Base-by-base conservation (phyloP, 1,284 basidiomycete species). In the Phylloporus gajari region DNA sequence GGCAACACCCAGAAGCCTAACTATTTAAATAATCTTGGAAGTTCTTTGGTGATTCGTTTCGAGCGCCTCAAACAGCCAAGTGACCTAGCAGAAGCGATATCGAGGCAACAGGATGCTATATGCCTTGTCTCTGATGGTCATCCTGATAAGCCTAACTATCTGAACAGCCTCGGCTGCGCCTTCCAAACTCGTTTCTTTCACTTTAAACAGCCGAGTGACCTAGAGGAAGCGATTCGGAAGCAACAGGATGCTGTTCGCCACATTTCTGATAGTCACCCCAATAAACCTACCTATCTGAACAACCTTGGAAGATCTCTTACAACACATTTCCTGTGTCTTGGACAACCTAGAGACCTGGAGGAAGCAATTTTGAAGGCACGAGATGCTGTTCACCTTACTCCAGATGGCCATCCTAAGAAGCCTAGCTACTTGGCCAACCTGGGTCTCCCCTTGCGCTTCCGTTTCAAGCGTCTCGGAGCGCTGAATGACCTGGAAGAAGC, bases 141-240 rank as follows among this genome's bases (percentile, higher is more conserved):
- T 17, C 64, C 32, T 51, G 21, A 65, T 32, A 65, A 51, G 19
- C 44, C 44, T 44, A 44, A 44, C 44, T 19, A 19, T n/a, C 32
- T 74, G n/a, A 60, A 46, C 30, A 67, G 61, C 51, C 69, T 74
- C 12, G 67, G 46, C 9, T 27, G 13, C 35, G n/a, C 44, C 27
- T 32, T 74, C 3, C 25, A 11, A 19, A 3, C 19, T 40, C 73
- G 73, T 21, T 74, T 74, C 19, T 35, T 35, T 35, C 35, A 35
- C 35, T 35, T 35, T 35, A 35, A 35, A 35, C 35, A 35, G 35
- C 35, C 35, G 8, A 35, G 35, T 35, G 27, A 48, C 23, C 65
- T 72, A 17, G 65, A 75, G 13, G 15, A 68, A n/a, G 73, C 73
- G 5, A 71, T 74, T 48, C 48, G 30, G 21, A 59, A 23, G 21